Percentiles rank a stretch among this genome's conserved stretches.
Evolutionary conservation across 805 yeast species (phyloP).

Genomic region (Ogataea wickerhamii): DNA sequence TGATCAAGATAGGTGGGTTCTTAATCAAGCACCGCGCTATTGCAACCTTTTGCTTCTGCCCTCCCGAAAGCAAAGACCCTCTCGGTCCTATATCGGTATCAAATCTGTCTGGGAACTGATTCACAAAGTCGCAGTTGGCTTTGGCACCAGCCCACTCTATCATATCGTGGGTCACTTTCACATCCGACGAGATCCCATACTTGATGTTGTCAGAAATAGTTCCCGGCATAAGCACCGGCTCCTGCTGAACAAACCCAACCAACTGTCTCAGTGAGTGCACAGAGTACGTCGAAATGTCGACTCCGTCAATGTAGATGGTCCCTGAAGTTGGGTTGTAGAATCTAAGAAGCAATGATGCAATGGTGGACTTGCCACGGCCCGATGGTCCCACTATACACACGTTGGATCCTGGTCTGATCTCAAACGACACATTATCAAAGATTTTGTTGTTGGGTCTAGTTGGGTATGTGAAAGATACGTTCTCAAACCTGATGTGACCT

Average conservation of each 20-base stretch:
- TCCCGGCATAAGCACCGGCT: conserved; percentile 85
- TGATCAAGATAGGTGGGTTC: conserved; percentile 56
- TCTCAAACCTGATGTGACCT: conserved; percentile 61
- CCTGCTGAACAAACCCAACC: conserved; percentile 88
- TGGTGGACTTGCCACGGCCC: conserved; percentile 92
- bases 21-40: conserved; percentile 72
- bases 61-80: conserved; percentile 62
- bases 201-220: conserved; percentile 81
- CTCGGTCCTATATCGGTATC: conserved; percentile 85
- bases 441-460: conserved; percentile 73
- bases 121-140: conserved; percentile 76
- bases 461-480: conserved; percentile 77
- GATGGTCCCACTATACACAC: conserved; percentile 95
- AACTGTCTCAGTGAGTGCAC: conserved; percentile 71
- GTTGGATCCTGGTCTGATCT: conserved; percentile 76
- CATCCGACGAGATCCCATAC: conserved; percentile 54
- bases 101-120: conserved; percentile 74
- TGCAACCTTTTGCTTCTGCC: conserved; percentile 75
- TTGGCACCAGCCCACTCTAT: conserved; percentile 59
- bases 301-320: conserved; percentile 61
- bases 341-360: conserved; percentile 73
- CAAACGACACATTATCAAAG: conserved; percentile 60
- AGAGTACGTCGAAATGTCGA: conserved; percentile 63
- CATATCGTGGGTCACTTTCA: conserved; percentile 56
- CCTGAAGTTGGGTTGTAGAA: conserved; percentile 81